Evolutionary conservation across 768 basidiomycete species (phyloP), one percentile per base, ranked within the genome.

Genomic region (Auricularia auricula-judae): DNA sequence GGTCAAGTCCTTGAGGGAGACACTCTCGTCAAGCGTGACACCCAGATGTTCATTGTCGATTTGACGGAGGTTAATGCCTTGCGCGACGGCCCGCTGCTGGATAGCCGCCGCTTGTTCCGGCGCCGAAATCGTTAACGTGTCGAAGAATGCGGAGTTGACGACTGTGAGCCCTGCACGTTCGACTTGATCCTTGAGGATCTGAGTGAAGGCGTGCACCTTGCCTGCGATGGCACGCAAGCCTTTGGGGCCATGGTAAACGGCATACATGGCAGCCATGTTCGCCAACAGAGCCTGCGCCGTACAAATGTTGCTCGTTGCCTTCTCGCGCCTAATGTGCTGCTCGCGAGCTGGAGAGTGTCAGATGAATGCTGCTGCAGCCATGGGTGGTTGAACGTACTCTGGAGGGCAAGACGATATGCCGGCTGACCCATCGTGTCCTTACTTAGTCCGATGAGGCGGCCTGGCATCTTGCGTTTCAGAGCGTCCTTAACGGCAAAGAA

Each of bases 231-330:
- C 84, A 65, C 80, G 78, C 35, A 99, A 81, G 65, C 95, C 94
- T 54, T 79, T 81, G 0, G 97, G 90, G 11, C 97, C 97, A 71
- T 99, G 97, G 74, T 97, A 98, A 23, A 98, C 85, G 4, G 94
- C 94, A 72, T 93, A 94, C 96, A 99, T 98, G 42, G 95, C 94
- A 21, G 97, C 93, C 93, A 98, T 98, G 76, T 99, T 99, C 21
- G 97, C 97, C 34, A 99, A 88, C 18, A 99, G 84, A 0, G 93
- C 97, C 76, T 99, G 95, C 68, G 91, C 92, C 4, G 97, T 99
- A 73, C 97, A 99, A 65, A 99, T 97, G 72, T 98, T 98, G 72
- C 91, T 94, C 3, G 97, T 99, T 0, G 97, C 96, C 78, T 94
- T 98, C 74, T 99, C 96, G 23, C 96, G 89, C 65, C 96, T 89